These are phyloP conservation scores for Lichenothelia convexa DNA, from an alignment of 495 filamentous ascomycete genomes.

Conservation along the genomic window DNA sequence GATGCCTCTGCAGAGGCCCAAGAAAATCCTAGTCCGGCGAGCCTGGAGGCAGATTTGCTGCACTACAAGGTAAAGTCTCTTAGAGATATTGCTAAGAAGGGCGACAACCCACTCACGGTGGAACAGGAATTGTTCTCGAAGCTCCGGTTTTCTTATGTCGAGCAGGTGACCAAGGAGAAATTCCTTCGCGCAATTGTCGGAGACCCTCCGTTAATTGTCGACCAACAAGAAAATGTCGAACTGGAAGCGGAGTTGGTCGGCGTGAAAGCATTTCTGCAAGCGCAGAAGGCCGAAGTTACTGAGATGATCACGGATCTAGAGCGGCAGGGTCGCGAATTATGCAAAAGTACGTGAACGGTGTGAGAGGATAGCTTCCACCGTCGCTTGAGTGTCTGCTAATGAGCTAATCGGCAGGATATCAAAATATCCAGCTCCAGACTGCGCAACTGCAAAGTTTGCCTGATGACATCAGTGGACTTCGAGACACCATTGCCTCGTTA, in stretches of 20 bases:
- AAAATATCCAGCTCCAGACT: slow-evolving; percentile 43
- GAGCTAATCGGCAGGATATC: slow-evolving; percentile 32
- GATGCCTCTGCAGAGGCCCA: too few species aligned
- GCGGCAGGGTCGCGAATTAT: slow-evolving; percentile 40
- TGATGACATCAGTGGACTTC: slow-evolving; percentile 39
- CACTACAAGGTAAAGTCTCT: slow-evolving; percentile 49
- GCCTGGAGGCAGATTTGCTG: slow-evolving; percentile 64
- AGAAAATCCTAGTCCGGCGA: slow-evolving; percentile 53
- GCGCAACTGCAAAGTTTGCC: slow-evolving; percentile 42
- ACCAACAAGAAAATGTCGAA: slow-evolving; percentile 62
- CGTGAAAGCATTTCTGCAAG: slow-evolving; percentile 58
- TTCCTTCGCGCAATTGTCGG: slow-evolving; percentile 63
- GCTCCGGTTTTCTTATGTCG: slow-evolving; percentile 82
- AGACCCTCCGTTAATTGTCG: slow-evolving; percentile 71
- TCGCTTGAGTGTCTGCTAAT: too few species aligned
- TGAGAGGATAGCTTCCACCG: too few species aligned
- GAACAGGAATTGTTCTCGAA: slow-evolving; percentile 76
- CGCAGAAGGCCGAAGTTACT: slow-evolving; percentile 63
- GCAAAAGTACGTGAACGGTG: slow-evolving; percentile 15
- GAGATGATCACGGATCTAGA: slow-evolving; percentile 56
- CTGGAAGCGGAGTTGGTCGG: slow-evolving; percentile 51
- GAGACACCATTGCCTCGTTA: slow-evolving; percentile 37
- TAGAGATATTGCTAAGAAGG: not conserved
- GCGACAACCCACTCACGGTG: not conserved
- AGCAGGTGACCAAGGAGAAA: slow-evolving; percentile 66